These are phyloP conservation scores for Globisporangium lucens DNA, from an alignment of 352 stramenopile genomes.

Conservation along the genomic window DNA sequence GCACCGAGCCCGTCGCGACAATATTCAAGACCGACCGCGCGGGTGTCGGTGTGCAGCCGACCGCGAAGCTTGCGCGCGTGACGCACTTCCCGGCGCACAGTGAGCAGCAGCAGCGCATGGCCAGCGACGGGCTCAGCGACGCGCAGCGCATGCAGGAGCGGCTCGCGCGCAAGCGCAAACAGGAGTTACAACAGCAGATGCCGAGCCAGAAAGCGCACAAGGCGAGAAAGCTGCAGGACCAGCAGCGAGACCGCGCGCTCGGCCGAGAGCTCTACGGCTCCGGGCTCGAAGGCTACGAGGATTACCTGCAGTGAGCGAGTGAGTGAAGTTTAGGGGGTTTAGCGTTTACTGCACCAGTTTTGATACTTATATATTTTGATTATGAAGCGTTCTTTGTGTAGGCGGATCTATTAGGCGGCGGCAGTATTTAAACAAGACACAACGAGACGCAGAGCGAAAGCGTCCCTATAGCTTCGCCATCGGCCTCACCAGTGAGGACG, in stretches of 20 bases:
- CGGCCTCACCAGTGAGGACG: background rate
- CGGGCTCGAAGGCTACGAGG: constrained; percentile 55
- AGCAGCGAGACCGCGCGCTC: constrained; percentile 39
- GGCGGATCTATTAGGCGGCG: background rate
- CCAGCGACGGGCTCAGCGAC: constrained; percentile 31
- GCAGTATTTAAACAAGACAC: constrained; percentile 4
- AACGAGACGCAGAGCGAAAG: background rate
- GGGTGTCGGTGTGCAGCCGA: constrained; percentile 32
- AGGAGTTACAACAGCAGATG: constrained; percentile 20
- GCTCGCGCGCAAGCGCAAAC: constrained; percentile 46
- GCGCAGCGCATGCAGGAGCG: constrained; percentile 39
- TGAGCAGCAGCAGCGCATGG: constrained; percentile 29
- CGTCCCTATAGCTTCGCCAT: constrained; percentile 1
- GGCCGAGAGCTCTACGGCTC: constrained; percentile 43
- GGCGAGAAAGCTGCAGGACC: constrained; percentile 33
- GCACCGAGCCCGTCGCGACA: constrained; percentile 43
- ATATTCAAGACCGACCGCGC: constrained; percentile 52
- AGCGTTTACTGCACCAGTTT: background rate
- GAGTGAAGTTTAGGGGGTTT: too few relatives aligned
- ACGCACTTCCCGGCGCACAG: constrained; percentile 42
- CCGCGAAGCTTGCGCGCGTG: constrained; percentile 27
- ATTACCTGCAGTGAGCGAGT: constrained; percentile 33
- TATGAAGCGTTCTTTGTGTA: background rate
- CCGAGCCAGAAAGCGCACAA: constrained; percentile 32
- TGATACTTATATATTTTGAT: background rate